Base-by-base conservation (phyloP, 2,329 filamentous ascomycete genomes). In the Emergomyces orientalis region DNA sequence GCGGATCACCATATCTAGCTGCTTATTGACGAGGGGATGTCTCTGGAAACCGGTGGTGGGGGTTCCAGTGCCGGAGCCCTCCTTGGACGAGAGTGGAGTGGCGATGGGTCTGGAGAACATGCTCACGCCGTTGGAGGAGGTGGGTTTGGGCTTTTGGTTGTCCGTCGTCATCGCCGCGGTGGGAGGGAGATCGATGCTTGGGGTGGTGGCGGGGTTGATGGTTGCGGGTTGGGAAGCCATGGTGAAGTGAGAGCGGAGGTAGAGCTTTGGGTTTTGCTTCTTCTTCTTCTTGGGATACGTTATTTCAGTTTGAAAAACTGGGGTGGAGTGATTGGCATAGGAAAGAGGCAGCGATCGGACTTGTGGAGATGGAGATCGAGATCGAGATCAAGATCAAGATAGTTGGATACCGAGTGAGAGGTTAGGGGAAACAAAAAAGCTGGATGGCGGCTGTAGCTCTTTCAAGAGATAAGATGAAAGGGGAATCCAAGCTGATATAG, bases 1-100 rank as follows among this genome's bases (percentile, higher is more conserved):
- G 47, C 80, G 76, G 60, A 81, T 76, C 63, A 82, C 80, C 68
- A 80, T 77, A 61, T 86, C 82, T 58, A 86, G 78, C 65, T 83
- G 77, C 74, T 85, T 86, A 74, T 86, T 84, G 67, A 79, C 77
- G 62, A 79, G 77, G 62, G 72, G 75, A 37, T 69, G 74, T 59
- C 75, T 69, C 66, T 77, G 75, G 66, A 77, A 77, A 25, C 75
- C 75, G n/a, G 62, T 60, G 64, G 76, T 75, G 47, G 75, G 75
- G 37, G 76, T 78, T 13, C 74, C 74, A 27, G 72, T 37, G 62
- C 75, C 76, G 19, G 76, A 77, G 45, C 70, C 70, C 59, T 76
- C 74, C 17, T 71, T 69, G 60, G 72, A 72, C 19, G 67, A 69
- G 60, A 71, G 70, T 17, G 73, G 68, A 67, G 74, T 75, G 43